Percentiles rank a stretch among this genome's conserved stretches.
Evolutionary conservation across 306 rosid genomes (phyloP).

Genomic region (Glycyrrhiza uralensis): DNA sequence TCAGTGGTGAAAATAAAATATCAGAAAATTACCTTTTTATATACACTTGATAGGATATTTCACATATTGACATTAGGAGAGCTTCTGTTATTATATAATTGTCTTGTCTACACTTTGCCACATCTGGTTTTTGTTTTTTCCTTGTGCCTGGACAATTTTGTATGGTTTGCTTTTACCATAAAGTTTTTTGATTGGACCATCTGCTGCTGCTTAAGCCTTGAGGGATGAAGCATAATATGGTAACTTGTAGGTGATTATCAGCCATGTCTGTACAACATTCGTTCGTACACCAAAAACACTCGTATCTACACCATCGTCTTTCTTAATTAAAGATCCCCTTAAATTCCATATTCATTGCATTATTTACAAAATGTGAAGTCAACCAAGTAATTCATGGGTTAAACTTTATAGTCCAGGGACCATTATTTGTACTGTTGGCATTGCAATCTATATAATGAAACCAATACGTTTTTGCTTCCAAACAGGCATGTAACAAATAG

Average conservation of each 20-base stretch:
- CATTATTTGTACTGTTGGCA: background rate
- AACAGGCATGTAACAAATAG: constrained; percentile 20
- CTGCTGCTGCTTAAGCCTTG: background rate
- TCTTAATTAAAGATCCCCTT: background rate
- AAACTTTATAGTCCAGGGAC: background rate
- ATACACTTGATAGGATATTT: background rate
- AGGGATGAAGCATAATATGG: background rate
- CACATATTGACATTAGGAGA: background rate
- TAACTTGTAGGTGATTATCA: background rate
- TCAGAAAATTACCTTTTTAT: background rate
- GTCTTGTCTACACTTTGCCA: background rate
- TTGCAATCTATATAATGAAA: constrained; percentile 15
- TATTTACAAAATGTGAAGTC: background rate
- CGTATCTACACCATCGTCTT: too few relatives aligned
- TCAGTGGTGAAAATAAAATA: background rate
- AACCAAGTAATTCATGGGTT: background rate
- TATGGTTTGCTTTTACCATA: background rate
- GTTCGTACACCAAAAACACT: too few relatives aligned
- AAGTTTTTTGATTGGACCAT: constrained; percentile 17
- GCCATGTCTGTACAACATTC: background rate
- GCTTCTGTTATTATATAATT: background rate
- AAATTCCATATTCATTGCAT: background rate
- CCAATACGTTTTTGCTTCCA: constrained; percentile 9
- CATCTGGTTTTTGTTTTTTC: background rate
- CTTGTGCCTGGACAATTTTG: background rate